A percentile compares a stretch with the other conserved stretches of the same genome.
phyloP scores from a whole-genome alignment of 306 rosid species.

The Glycine soja region DNA sequence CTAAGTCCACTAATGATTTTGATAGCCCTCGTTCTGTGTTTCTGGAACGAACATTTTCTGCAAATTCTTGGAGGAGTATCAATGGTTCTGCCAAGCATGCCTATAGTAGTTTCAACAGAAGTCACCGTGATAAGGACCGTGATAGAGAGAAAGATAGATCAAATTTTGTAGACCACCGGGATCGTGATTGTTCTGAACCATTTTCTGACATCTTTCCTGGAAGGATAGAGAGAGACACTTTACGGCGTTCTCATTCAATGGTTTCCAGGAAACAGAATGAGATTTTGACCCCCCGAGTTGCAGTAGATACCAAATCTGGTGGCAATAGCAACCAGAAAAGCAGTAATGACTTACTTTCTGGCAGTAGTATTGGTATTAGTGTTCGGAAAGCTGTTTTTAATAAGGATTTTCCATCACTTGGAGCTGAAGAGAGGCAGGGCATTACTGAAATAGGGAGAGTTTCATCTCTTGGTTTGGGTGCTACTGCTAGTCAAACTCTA shows the following conservation, averaged over 20 bases:
- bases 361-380: constrained; percentile 59
- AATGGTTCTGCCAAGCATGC: constrained; percentile 97
- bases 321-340: constrained; percentile 59
- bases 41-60: constrained; percentile 82
- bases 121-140: constrained; percentile 94
- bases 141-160: constrained; percentile 93
- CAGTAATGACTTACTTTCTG: constrained; percentile 72
- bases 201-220: constrained; percentile 63
- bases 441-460: constrained; percentile 79
- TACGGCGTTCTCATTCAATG: constrained; percentile 87
- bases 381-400: constrained; percentile 85
- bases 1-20: constrained; percentile 68
- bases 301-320: constrained; percentile 62
- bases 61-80: constrained; percentile 78
- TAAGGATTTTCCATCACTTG: constrained; percentile 96
- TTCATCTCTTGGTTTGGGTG: constrained; percentile 82
- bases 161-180: constrained; percentile 76
- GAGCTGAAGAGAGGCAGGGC: constrained; percentile 85
- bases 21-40: constrained; percentile 80
- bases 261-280: constrained; percentile 83
- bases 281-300: constrained; percentile 56
- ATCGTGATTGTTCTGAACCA: constrained; percentile 73
- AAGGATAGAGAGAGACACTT: constrained; percentile 81
- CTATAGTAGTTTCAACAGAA: constrained; percentile 91
- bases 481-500: constrained; percentile 75